Conservation (phyloP, 2,329 filamentous ascomycete species). For the Penicillium psychrosexuale region DNA sequence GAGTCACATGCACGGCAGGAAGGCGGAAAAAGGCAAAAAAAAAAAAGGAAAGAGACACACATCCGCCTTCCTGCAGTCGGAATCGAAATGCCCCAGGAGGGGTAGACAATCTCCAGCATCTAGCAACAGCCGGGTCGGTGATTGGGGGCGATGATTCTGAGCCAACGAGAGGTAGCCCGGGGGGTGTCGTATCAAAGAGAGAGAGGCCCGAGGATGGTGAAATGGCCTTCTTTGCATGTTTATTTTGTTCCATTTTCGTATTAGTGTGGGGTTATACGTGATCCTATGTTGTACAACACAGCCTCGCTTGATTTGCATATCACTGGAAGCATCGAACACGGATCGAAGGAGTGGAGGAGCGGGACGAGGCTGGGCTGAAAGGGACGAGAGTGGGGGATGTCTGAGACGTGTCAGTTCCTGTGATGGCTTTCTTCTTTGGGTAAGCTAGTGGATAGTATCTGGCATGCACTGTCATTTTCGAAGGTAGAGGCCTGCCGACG, state of each 20-base stretch:
- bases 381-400: conserved; percentile 6
- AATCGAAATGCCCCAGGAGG: conserved; percentile 1
- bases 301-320: background rate
- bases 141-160: background rate
- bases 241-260: background rate
- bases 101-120: background rate
- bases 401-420: conserved; percentile 8
- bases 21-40: background rate
- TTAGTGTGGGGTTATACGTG: background rate
- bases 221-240: conserved; percentile 13
- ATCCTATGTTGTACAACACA: background rate
- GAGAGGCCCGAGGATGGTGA: conserved; percentile 17
- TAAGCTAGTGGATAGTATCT: background rate
- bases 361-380: conserved; percentile 18
- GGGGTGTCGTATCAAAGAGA: conserved; percentile 16
- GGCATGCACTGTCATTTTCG: background rate
- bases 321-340: conserved; percentile 28
- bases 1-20: conserved; percentile 3
- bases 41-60: background rate
- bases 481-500: background rate
- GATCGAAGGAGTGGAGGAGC: conserved; percentile 29
- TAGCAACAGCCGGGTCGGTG: background rate
- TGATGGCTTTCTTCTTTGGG: background rate
- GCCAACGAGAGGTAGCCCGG: conserved; percentile 3
- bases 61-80: conserved; percentile 4